Base-by-base conservation (phyloP, 352 stramenopile species). In the Phytopythium vexans region DNA sequence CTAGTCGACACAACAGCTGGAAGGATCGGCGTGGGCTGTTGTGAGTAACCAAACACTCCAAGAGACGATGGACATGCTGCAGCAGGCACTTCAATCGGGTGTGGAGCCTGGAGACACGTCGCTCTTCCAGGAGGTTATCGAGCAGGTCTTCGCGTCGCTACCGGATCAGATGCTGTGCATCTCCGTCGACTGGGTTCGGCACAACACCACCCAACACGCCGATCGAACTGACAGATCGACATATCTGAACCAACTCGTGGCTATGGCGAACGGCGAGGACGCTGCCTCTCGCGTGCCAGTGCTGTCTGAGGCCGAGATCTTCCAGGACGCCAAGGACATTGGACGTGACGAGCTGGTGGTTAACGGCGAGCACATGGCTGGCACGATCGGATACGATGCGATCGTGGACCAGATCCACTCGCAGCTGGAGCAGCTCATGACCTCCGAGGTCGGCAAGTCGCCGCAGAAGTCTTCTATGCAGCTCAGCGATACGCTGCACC, bases 281-380 rank as follows among this genome's bases (percentile, higher is more conserved):
- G 46, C 52, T 4, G 34, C 51, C 8, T 10, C 10, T 37, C 48
- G 38, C 35, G 57, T 56, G 21, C 77, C 31, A 6, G 62, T 31
- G 4, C 56, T 89, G 3, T 72, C 72, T 1, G 76, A 89, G 7
- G 74, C 74, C 0, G 64, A 89, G 45, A 72, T 66, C 31, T 88
- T 88, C 47, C 82, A 93, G 55, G 82, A 93, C 51, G 70, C 82
- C 6, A 93, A 93, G 56, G 82, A 93, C 59, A 82, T 93, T 51
- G 62, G 72, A 36, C 77, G 82, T n/a, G 82, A 93, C 53, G 76
- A 89, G 38, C 35, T 93, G 8, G 15, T 74, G n/a, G 72, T 93
- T 31, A 86, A 89, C 61, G 80, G 80, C 3, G 45, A 74, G 21
- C 52, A 62, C 0, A 60, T 86, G 5, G 47, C 68, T 45, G 77